phyloP scores from a whole-genome alignment of 495 filamentous ascomycete species.

The Tuber melanosporum region DNA sequence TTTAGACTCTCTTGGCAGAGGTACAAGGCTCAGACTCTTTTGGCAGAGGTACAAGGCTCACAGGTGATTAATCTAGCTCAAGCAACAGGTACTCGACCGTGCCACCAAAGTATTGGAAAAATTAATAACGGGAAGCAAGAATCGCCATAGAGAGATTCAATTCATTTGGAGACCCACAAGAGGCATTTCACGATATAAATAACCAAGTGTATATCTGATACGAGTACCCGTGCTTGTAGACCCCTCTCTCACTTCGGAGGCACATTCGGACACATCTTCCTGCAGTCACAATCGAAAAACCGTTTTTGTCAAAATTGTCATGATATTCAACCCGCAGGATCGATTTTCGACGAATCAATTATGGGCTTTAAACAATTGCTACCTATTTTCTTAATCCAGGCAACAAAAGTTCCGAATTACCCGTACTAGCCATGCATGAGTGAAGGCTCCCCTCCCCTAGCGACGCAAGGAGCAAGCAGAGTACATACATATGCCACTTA shows the following conservation, averaged over 20 bases:
- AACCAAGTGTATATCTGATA: background rate
- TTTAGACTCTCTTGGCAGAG: conserved; percentile 24
- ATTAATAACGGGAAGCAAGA: background rate
- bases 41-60: conserved; percentile 15
- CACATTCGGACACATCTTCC: background rate
- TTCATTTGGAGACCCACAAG: background rate
- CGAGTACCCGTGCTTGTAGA: background rate
- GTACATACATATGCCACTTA: background rate
- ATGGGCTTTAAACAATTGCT: background rate
- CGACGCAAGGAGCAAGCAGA: background rate
- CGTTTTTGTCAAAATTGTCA: background rate
- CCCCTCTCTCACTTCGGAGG: background rate
- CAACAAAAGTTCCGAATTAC: background rate
- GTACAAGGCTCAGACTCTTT: conserved; percentile 5
- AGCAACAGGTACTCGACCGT: background rate
- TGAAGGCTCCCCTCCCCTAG: background rate
- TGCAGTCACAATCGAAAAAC: background rate
- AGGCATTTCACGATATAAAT: background rate
- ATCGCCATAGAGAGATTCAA: background rate
- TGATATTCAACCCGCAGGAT: background rate
- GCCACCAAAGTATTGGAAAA: background rate
- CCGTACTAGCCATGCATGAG: background rate
- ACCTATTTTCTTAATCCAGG: background rate
- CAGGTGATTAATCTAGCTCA: background rate
- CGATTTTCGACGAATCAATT: background rate